Evolutionary conservation across 2,329 filamentous ascomycete genomes (phyloP), one percentile per base, ranked within the genome.

Genomic region (Hypoxylon sp.): DNA sequence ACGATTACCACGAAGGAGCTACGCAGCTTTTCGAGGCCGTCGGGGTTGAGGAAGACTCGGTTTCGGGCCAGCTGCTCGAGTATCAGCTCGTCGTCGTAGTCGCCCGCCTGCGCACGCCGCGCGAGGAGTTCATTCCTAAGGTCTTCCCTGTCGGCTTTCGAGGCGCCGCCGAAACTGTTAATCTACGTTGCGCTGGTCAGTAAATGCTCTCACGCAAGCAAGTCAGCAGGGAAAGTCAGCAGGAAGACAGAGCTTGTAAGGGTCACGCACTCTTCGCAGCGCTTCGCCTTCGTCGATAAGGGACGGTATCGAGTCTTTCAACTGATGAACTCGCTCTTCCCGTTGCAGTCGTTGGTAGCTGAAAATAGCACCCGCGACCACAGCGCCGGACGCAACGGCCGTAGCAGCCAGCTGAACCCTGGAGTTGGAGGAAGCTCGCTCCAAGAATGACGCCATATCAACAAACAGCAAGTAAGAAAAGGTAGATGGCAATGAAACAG

Each of bases 61-160:
- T 97, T 98, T 51, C 95, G 89, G 1, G 94, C 94, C 11, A 99
- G 86, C 77, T 99, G 95, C 79, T 99, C 95, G 48, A 97, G 85
- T 59, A 98, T 94, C 44, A 99, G 85, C 72, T 95, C 94, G 71
- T 89, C 86, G 71, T 89, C 87, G 70, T 87, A 90, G 73, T 89
- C 86, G 53, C 87, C 88, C 10, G 80, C 81, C 66, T 87, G 86
- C 0, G 88, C 88, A 17, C 87, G 82, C 32, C 80, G 80, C 1
- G 87, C 88, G 13, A 90, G 80, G 2, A 80, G 81, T 59, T 84
- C 80, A 71, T 87, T 87, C 26, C 86, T 83, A 20, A 82, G 78
- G 74, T 90, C 88, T 74, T 90, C 88, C 68, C 85, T 85, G 71
- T 88, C 87, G 76, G 74, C 59, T 20, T 77, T 73, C 32, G 82